Base-by-base conservation (phyloP, 306 rosid genomes). In the Argentina anserina region DNA sequence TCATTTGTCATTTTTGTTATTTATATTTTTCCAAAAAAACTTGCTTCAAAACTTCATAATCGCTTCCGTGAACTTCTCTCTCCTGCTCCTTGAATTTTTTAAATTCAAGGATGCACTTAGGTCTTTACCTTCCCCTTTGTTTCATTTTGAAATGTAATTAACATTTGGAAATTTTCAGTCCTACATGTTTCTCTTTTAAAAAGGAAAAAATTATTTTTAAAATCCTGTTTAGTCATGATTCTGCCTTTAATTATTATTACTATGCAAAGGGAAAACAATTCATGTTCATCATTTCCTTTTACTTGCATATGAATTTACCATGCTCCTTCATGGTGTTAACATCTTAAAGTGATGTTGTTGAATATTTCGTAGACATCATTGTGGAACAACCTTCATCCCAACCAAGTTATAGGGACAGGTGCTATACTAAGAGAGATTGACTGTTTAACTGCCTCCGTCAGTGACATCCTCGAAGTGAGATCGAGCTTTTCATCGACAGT, bases 341-440 rank as follows among this genome's bases (percentile, higher is more conserved):
- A 31, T 52, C 59, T 52, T 53, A 40, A 67, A 70, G 25, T 64
- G 31, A 45, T 41, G 74, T 21, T 28, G 9, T 77, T 41, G 74
- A 76, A 69, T 74, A n/a, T 78, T 84, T 42, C 79, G 75, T 76
- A 91, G 99, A 95, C 97, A 20, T 88, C 99, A 65, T 21, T 88
- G 78, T 90, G 99, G 99, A 88, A 77, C 96, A 90, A 87, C 72
- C 93, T 91, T 84, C 95, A 90, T 71, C 97, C 99, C 20, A 83
- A 85, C 77, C 97, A 95, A 83, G 85, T 95, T 73, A 84, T 91
- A 64, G 99, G 97, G 77, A 81, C 91, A 43, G 84, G 97, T 71
- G 92, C 90, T 39, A 25, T 87, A 68, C 67, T 91, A 79, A 91
- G 87, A 79, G 97, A 91, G 69, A 84, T 95, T 60, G 97, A 95